phyloP scores from a whole-genome alignment of 2,329 filamentous ascomycete species.

The Ceratocystis colombiana region DNA sequence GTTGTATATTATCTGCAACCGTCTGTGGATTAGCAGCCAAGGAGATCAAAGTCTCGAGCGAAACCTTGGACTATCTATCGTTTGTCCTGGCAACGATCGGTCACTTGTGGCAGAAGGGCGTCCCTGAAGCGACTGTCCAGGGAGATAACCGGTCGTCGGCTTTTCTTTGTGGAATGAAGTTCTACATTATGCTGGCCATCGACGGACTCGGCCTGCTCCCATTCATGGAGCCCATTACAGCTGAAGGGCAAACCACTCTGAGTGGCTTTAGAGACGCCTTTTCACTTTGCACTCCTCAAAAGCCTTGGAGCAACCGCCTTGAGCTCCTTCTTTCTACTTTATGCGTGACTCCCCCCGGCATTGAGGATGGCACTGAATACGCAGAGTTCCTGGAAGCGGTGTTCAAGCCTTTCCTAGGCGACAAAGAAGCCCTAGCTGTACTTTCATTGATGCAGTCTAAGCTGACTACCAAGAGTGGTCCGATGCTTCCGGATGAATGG shows the following conservation, averaged over 20 bases:
- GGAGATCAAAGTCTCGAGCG: conserved; percentile 79
- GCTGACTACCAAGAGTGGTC: conserved; percentile 2
- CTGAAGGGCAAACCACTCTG: conserved; percentile 35
- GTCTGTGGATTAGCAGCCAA: conserved; percentile 38
- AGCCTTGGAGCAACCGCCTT: conserved; percentile 6
- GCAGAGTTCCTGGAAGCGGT: conserved; percentile 41
- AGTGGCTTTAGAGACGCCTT: conserved; percentile 48
- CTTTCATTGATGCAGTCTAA: conserved; percentile 14
- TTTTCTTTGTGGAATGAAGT: conserved; percentile 46
- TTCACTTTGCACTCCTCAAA: background rate
- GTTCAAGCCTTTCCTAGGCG: conserved; percentile 49
- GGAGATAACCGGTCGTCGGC: conserved; percentile 28
- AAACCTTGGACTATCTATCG: conserved; percentile 65
- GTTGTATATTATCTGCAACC: conserved; percentile 12
- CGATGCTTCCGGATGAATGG: conserved; percentile 6
- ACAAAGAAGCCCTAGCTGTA: conserved; percentile 33
- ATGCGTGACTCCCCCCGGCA: conserved; percentile 40
- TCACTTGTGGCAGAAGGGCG: conserved; percentile 35
- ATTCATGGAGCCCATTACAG: conserved; percentile 52
- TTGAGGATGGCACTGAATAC: conserved; percentile 40
- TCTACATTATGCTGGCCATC: conserved; percentile 42
- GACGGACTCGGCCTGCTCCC: conserved; percentile 47
- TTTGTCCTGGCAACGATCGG: conserved; percentile 21
- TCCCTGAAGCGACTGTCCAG: conserved; percentile 37
- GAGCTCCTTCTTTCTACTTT: conserved; percentile 37